Base-by-base conservation (phyloP, 108 stramenopile species). In the Fistulifera pelliculosa region DNA sequence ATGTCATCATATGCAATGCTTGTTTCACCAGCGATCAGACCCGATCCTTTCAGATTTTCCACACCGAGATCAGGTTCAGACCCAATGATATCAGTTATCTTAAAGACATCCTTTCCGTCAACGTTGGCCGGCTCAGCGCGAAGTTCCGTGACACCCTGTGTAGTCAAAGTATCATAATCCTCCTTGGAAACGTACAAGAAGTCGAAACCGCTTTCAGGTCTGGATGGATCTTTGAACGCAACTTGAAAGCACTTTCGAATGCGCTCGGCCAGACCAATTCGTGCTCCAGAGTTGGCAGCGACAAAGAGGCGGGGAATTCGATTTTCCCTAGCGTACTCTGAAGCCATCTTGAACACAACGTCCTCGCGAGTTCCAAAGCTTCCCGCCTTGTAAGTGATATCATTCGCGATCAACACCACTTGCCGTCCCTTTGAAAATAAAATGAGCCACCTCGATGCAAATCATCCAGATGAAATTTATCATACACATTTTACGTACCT, bases 351-450 rank as follows among this genome's bases (percentile, higher is more conserved):
- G 77, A 98, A 99, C 4, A 99, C 87, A 40, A 89, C 78, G 69
- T 99, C 99, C 71, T 99, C 99, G 22, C 91, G 73, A 2, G 96
- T 98, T 41, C 99, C 99, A 66, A 99, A 99, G 43, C 94, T 96
- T 40, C 99, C 99, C 23, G 96, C 96, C 62, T 94, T 83, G 72
- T 78, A 66, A 17, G 97, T 98, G 60, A 99, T 98, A 60, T 99
- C 99, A 65, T 99, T 99, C 39, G 97, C 95, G 72, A 99, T 96
- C 62, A 99, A 54, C n/a, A 98, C 91, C 18, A 98, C 58, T 76
- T 98, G 88, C 15, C 99, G 86, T 15, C 52, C 61, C 61, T 53
- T 38, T 6, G 18, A 1, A 58, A 49, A n/a, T 6, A 18, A 21
- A 38, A 25, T 23, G 5, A 47, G 35, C 0, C 15, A 58, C 22